Evolutionary conservation across 2,329 filamentous ascomycete genomes (phyloP).

Genomic region (Metarhizium robertsii): DNA sequence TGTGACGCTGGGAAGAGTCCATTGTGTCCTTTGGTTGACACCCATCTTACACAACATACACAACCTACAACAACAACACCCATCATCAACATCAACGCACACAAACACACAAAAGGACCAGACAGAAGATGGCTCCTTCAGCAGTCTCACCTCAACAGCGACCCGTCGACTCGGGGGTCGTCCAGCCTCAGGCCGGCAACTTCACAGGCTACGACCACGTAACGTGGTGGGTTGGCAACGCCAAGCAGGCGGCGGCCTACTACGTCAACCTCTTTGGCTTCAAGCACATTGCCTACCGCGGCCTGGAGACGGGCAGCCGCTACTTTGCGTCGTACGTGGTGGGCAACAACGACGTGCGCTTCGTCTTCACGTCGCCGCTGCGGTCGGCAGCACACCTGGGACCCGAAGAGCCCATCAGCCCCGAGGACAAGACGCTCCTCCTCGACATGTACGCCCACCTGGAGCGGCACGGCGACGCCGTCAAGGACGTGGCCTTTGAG

Average conservation of each 20-base stretch:
- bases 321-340: constrained; percentile 78
- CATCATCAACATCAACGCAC: constrained; percentile 1
- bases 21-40: too few relatives aligned
- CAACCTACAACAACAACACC: background rate
- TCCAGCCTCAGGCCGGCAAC: constrained; percentile 30
- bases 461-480: constrained; percentile 81
- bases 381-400: constrained; percentile 49
- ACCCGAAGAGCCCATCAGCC: constrained; percentile 50
- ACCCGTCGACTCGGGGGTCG: constrained; percentile 28
- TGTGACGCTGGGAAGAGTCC: too few relatives aligned
- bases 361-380: constrained; percentile 76
- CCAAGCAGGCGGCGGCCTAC: constrained; percentile 86
- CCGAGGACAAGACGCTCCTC: constrained; percentile 56
- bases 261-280: constrained; percentile 87
- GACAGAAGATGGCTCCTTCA: constrained; percentile 45
- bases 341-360: constrained; percentile 64
- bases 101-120: background rate
- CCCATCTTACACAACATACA: too few relatives aligned
- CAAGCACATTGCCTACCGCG: constrained; percentile 69
- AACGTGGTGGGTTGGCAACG: constrained; percentile 94
- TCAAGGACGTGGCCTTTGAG: constrained; percentile 92
- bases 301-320: constrained; percentile 79
- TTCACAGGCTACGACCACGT: constrained; percentile 88
- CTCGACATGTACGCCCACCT: constrained; percentile 73
- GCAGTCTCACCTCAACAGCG: constrained; percentile 41